A percentile compares a stretch with the other conserved stretches of the same genome.
phyloP scores from a whole-genome alignment of 1,284 basidiomycete genomes.

The Mycena sp. region DNA sequence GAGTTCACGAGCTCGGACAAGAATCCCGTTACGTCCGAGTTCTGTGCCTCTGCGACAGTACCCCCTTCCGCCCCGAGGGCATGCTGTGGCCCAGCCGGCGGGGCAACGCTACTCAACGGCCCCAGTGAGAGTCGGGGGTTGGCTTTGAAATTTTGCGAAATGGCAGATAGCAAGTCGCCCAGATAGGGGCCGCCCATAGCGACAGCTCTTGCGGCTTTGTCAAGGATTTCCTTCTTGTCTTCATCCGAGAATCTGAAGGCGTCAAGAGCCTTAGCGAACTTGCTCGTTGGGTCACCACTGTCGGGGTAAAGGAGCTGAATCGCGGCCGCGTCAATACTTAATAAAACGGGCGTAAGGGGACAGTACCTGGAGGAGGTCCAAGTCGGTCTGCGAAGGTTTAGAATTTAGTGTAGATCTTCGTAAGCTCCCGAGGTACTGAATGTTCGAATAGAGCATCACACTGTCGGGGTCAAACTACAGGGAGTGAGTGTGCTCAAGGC shows the following conservation, averaged over 20 bases:
- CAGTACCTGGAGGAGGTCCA: conserved; percentile 6
- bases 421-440: background rate
- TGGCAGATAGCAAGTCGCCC: background rate
- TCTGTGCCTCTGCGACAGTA: background rate
- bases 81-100: background rate
- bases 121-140: background rate
- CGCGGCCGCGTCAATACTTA: too few relatives aligned
- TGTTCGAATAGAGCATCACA: background rate
- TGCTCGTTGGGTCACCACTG: background rate
- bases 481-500: background rate
- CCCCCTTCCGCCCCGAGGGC: background rate
- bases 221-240: background rate
- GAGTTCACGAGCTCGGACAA: conserved; percentile 20
- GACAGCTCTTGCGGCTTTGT: background rate
- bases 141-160: background rate
- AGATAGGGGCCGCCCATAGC: background rate
- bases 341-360: background rate
- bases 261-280: background rate
- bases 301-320: conserved; percentile 16
- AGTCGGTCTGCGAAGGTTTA: background rate
- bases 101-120: background rate
- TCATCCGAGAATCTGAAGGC: background rate
- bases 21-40: background rate
- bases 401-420: background rate
- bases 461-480: conserved; percentile 13